These are phyloP conservation scores for Phaeoacremonium minimum DNA, from an alignment of 2,329 filamentous ascomycete genomes.

Conservation along the genomic window DNA sequence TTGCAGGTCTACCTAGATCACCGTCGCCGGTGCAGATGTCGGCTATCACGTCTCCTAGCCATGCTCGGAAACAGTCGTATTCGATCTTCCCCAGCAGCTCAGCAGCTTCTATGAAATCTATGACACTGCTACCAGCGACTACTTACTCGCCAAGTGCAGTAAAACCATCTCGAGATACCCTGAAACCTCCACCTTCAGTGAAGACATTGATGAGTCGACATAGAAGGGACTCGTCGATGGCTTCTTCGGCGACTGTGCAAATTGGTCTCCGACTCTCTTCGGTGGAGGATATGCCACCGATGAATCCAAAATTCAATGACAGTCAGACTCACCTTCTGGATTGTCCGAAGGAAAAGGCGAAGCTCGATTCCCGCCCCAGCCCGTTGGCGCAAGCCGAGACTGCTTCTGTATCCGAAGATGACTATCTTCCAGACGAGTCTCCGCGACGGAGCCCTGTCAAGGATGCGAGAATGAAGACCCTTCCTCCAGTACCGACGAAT, in stretches of 20 bases:
- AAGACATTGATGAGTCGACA: constrained; percentile 35
- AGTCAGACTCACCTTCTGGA: constrained; percentile 32
- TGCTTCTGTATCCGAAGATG: constrained; percentile 1
- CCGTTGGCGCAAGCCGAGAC: constrained; percentile 17
- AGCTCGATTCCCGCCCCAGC: constrained; percentile 19
- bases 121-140: constrained; percentile 39
- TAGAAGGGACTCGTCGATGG: constrained; percentile 55
- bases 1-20: constrained; percentile 7
- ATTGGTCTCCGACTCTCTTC: constrained; percentile 66
- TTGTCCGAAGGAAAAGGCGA: constrained; percentile 19
- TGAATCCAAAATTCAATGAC: constrained; percentile 17
- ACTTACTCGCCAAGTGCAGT: constrained; percentile 32
- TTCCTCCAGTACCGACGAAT: constrained; percentile 30
- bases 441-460: constrained; percentile 20
- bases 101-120: constrained; percentile 21
- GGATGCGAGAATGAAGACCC: constrained; percentile 27
- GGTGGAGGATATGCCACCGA: constrained; percentile 42
- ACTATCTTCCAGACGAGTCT: constrained; percentile 12
- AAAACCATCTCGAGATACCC: constrained; percentile 17
- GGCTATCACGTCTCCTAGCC: constrained; percentile 7
- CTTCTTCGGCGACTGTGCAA: constrained; percentile 65
- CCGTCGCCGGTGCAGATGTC: constrained; percentile 7
- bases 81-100: constrained; percentile 31
- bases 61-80: constrained; percentile 31
- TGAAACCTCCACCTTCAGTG: constrained; percentile 40